Percentiles rank a stretch among this genome's conserved stretches.
Evolutionary conservation across 352 stramenopile genomes (phyloP).

Genomic region (Phytophthora pseudosyringae): DNA sequence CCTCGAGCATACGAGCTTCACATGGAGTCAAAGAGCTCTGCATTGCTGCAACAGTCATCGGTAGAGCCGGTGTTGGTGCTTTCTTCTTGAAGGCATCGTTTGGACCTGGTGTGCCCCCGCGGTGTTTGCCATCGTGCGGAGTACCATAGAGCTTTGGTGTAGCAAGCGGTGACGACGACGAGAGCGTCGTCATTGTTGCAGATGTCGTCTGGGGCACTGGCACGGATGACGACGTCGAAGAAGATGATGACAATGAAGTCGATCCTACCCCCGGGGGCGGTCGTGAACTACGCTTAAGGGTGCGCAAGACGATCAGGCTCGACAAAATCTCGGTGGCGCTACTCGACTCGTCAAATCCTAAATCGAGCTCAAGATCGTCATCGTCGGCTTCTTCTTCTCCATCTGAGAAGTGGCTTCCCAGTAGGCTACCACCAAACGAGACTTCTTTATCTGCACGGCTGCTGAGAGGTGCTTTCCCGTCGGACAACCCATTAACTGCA

Average conservation of each 20-base stretch:
- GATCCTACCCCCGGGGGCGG: constrained; percentile 43
- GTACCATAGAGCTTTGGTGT: constrained; percentile 42
- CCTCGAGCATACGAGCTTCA: constrained; percentile 61
- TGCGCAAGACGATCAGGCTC: constrained; percentile 78
- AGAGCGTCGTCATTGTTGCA: constrained; percentile 41
- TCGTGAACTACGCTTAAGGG: constrained; percentile 66
- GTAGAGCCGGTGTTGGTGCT: constrained; percentile 7
- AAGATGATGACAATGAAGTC: constrained; percentile 56
- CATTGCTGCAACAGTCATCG: constrained; percentile 38
- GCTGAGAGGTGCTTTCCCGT: constrained; percentile 19
- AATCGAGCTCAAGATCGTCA: constrained; percentile 65
- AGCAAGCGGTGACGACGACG: constrained; percentile 43
- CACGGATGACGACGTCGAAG: constrained; percentile 40
- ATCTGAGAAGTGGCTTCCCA: constrained; percentile 39
- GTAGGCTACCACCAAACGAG: constrained; percentile 44
- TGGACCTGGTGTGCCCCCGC: constrained; percentile 30
- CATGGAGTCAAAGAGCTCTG: constrained; percentile 51
- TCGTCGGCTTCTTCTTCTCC: constrained; percentile 44
- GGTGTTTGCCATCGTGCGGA: constrained; percentile 35
- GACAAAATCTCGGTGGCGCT: constrained; percentile 83
- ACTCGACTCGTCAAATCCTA: constrained; percentile 72
- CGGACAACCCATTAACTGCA: constrained; percentile 34
- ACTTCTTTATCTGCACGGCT: constrained; percentile 21
- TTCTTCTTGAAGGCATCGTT: constrained; percentile 33
- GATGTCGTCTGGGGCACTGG: constrained; percentile 36